A percentile compares a stretch with the other conserved stretches of the same genome.
Conservation (phyloP, 2,329 filamentous ascomycete genomes). For the Mariannaea elegans region DNA sequence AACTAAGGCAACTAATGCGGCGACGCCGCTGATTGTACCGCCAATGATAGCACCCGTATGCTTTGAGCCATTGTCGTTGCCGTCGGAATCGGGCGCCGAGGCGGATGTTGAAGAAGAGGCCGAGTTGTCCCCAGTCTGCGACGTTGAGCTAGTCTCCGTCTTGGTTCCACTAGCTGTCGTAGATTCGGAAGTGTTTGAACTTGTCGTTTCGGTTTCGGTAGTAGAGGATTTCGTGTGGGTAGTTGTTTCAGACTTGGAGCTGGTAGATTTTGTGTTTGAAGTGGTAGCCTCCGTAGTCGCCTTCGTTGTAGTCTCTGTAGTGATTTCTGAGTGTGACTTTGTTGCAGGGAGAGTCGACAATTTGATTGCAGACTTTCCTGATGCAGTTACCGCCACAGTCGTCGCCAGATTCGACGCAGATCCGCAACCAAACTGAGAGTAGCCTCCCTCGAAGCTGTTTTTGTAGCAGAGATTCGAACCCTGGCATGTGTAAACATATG, state of each 20-base stretch:
- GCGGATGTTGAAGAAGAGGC: constrained; percentile 34
- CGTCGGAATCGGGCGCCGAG: constrained; percentile 41
- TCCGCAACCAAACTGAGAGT: constrained; percentile 66
- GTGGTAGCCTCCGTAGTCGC: constrained; percentile 37
- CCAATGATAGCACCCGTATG: constrained; percentile 62
- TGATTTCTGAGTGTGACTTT: constrained; percentile 49
- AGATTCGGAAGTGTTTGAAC: constrained; percentile 23
- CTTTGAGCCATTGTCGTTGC: constrained; percentile 41
- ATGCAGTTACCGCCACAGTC: constrained; percentile 57
- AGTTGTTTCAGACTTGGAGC: constrained; percentile 9
- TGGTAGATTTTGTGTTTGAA: constrained; percentile 10
- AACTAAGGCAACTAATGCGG: constrained; percentile 53
- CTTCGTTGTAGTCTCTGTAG: constrained; percentile 36
- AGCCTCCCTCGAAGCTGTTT: constrained; percentile 64
- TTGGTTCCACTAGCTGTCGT: constrained; percentile 29
- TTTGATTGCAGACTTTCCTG: constrained; percentile 47
- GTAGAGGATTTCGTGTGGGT: constrained; percentile 13
- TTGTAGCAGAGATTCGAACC: constrained; percentile 62
- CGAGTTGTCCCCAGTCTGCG: constrained; percentile 25
- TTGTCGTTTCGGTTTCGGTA: constrained; percentile 17
- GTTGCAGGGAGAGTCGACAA: constrained; percentile 53
- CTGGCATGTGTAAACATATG: constrained; percentile 66
- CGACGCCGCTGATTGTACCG: constrained; percentile 61
- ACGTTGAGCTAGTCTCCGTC: constrained; percentile 30
- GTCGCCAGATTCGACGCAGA: constrained; percentile 56